Evolutionary conservation across 257 asterid genomes (phyloP).

Genomic region (Nicotiana tomentosiformis): DNA sequence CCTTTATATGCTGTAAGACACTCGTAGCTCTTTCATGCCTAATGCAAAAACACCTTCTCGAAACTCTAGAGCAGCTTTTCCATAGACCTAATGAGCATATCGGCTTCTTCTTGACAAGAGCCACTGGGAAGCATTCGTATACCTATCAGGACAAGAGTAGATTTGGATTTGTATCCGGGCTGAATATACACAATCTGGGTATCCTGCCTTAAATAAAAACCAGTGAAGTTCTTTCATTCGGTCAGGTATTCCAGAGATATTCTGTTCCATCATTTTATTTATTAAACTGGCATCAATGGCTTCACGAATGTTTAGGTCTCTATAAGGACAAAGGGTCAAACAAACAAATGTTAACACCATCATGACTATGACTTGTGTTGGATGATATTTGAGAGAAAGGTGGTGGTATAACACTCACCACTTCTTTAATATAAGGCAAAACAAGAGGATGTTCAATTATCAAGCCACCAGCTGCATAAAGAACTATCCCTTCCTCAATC

Average conservation of each 20-base stretch:
- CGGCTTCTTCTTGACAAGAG: not conserved
- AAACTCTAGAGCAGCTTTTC: not conserved
- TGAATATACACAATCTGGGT: not conserved
- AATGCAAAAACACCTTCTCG: not conserved
- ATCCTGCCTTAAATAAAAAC: not conserved
- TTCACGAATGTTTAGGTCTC: not conserved
- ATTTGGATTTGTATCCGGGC: not conserved
- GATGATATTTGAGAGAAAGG: not conserved
- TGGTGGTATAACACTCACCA: conserved; percentile 40
- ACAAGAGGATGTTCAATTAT: conserved; percentile 86
- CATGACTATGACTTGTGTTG: not conserved
- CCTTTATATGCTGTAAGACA: not conserved
- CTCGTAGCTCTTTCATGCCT: not conserved
- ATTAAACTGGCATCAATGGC: not conserved
- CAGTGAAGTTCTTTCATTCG: not conserved
- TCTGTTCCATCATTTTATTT: not conserved
- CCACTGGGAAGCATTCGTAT: not conserved
- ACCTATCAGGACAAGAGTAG: not conserved
- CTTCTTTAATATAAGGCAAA: conserved; percentile 69
- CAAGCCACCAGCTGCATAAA: conserved; percentile 89
- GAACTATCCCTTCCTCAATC: conserved; percentile 80
- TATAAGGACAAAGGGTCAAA: not conserved
- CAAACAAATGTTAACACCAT: not conserved
- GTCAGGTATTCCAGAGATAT: not conserved
- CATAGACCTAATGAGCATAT: not conserved